A percentile compares a stretch with the other conserved stretches of the same genome.
Conservation (phyloP, 2,329 filamentous ascomycete genomes). For the Cytospora schulzeri region DNA sequence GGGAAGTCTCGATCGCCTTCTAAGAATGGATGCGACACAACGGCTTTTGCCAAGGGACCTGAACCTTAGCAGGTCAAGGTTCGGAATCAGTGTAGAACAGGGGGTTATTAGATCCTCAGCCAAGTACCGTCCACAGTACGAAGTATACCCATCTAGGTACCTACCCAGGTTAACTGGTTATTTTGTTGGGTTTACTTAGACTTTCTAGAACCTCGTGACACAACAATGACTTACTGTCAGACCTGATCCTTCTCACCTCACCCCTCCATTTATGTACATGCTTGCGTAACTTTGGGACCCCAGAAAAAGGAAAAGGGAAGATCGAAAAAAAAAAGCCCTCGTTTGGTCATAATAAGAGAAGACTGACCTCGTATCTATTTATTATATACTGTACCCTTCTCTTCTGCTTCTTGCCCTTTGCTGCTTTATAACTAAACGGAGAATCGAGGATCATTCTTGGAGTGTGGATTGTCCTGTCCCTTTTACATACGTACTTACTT, state of each 20-base stretch:
- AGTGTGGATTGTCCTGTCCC: neutral
- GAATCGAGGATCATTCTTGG: neutral
- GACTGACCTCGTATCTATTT: neutral
- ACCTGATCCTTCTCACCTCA: neutral
- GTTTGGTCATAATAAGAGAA: slow-evolving; percentile 9
- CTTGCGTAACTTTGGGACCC: neutral
- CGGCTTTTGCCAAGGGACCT: neutral
- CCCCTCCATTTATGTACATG: neutral
- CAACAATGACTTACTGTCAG: slow-evolving; percentile 15
- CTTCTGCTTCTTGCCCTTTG: neutral
- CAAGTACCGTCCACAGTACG: slow-evolving; percentile 5
- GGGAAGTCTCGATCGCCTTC: neutral
- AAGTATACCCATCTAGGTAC: too few relatives aligned
- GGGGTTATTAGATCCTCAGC: slow-evolving; percentile 2
- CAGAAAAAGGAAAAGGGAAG: neutral
- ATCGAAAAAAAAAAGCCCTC: slow-evolving; percentile 1
- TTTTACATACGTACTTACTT: neutral
- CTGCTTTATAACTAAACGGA: neutral
- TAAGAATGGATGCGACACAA: neutral
- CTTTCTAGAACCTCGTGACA: slow-evolving; percentile 17
- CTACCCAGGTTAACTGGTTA: too few relatives aligned
- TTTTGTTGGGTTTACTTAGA: slow-evolving; percentile 1
- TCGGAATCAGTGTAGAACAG: slow-evolving; percentile 7
- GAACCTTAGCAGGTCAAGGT: neutral
- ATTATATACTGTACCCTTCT: neutral